Evolutionary conservation across 2,329 filamentous ascomycete species (phyloP).

Genomic region (Colletotrichum aenigma): DNA sequence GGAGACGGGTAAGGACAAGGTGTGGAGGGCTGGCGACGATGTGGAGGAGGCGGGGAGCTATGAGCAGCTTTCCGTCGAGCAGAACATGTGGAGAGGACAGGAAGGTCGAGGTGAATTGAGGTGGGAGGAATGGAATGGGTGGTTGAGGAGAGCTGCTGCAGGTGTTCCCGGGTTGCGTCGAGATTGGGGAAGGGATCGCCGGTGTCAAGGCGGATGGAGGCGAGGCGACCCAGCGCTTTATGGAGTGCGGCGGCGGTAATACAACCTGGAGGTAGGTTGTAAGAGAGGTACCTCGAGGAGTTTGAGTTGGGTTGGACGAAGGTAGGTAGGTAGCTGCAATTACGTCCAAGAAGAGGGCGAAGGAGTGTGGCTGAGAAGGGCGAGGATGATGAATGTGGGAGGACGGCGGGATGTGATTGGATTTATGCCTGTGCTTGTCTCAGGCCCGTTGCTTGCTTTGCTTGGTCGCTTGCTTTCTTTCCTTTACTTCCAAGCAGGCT

Average conservation of each 20-base stretch:
- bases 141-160: neutral
- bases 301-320: neutral
- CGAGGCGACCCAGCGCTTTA: neutral
- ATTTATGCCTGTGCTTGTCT: conserved; percentile 8
- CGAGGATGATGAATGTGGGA: neutral
- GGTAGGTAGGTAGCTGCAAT: neutral
- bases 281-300: neutral
- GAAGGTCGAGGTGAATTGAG: neutral
- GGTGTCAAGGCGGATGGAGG: neutral
- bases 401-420: neutral
- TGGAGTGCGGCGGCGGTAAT: neutral
- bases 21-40: neutral
- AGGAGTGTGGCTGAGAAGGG: neutral
- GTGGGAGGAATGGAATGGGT: neutral
- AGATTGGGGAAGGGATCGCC: conserved; percentile 5
- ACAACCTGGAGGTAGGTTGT: neutral
- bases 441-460: neutral
- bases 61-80: neutral
- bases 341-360: neutral
- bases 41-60: neutral
- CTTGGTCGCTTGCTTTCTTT: neutral
- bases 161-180: neutral
- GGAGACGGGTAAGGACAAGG: neutral
- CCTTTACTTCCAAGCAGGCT: neutral
- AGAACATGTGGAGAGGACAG: conserved; percentile 2